A percentile compares a stretch with the other conserved stretches of the same genome.
Conservation (phyloP, 495 filamentous ascomycete species). For the Sordaria brevicollis region DNA sequence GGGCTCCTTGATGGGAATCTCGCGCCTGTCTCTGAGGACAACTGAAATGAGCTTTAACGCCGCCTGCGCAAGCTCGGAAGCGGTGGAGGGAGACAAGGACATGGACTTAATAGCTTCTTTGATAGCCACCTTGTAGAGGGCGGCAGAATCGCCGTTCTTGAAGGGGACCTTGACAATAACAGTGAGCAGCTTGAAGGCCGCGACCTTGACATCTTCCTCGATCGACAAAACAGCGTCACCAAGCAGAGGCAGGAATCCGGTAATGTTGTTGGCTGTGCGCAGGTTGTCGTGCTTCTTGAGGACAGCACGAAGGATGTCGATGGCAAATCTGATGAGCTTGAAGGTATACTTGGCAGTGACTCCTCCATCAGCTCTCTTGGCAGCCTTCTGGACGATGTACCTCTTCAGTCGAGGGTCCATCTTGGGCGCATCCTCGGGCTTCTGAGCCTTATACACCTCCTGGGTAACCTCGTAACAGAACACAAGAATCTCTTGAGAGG, state of each 20-base stretch:
- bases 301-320: slow-evolving; percentile 74
- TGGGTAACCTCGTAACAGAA: slow-evolving; percentile 93
- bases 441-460: slow-evolving; percentile 59
- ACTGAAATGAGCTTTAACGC: slow-evolving; percentile 79
- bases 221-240: slow-evolving; percentile 72
- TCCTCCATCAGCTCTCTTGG: slow-evolving; percentile 53
- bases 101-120: slow-evolving; percentile 67
- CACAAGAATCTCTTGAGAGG: slow-evolving; percentile 66
- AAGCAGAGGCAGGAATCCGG: slow-evolving; percentile 77
- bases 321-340: slow-evolving; percentile 76
- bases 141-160: slow-evolving; percentile 55
- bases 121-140: slow-evolving; percentile 73
- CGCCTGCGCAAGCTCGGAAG: slow-evolving; percentile 71
- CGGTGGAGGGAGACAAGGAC: slow-evolving; percentile 54
- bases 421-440: slow-evolving; percentile 31
- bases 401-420: slow-evolving; percentile 53
- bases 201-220: slow-evolving; percentile 83
- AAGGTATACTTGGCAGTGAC: slow-evolving; percentile 64
- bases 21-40: slow-evolving; percentile 69
- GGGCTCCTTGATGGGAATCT: slow-evolving; percentile 64
- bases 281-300: slow-evolving; percentile 72
- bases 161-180: slow-evolving; percentile 79
- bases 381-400: slow-evolving; percentile 67
- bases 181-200: slow-evolving; percentile 71
- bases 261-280: slow-evolving; percentile 64